phyloP scores from a whole-genome alignment of 192 early-diverging fungal genomes.

The Coemansia sp. region DNA sequence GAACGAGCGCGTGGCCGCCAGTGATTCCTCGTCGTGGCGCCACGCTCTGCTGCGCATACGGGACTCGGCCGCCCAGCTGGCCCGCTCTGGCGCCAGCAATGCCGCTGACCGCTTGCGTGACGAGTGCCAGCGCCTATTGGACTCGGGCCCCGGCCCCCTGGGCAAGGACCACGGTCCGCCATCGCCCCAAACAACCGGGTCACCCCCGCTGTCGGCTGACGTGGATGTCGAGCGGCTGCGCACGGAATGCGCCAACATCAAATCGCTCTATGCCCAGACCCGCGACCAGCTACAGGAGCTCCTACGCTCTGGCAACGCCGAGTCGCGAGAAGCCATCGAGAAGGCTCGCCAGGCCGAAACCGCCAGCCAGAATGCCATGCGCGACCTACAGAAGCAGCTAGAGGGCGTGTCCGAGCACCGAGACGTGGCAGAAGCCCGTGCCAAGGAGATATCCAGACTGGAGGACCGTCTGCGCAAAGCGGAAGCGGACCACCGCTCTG shows the following conservation, averaged over 20 bases:
- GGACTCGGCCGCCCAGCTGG: not conserved
- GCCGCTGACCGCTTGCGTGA: not conserved
- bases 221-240: conserved; percentile 22
- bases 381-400: conserved; percentile 11
- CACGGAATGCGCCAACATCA: conserved; percentile 39
- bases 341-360: conserved; percentile 14
- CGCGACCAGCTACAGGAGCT: conserved; percentile 52
- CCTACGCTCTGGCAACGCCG: conserved; percentile 22
- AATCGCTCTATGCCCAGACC: conserved; percentile 49
- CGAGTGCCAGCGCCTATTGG: not conserved
- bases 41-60: not conserved
- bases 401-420: conserved; percentile 2
- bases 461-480: conserved; percentile 1
- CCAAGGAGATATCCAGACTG: conserved; percentile 6
- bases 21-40: not conserved
- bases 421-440: conserved; percentile 6
- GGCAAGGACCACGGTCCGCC: not conserved
- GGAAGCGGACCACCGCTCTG: not conserved
- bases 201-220: not conserved
- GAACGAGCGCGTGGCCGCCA: conserved; percentile 28
- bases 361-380: not conserved
- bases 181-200: not conserved
- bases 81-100: not conserved
- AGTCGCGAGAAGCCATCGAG: conserved; percentile 11
- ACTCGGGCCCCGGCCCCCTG: not conserved